Conservation (phyloP, 2,329 filamentous ascomycete genomes). For the Trichophyton benhamiae region DNA sequence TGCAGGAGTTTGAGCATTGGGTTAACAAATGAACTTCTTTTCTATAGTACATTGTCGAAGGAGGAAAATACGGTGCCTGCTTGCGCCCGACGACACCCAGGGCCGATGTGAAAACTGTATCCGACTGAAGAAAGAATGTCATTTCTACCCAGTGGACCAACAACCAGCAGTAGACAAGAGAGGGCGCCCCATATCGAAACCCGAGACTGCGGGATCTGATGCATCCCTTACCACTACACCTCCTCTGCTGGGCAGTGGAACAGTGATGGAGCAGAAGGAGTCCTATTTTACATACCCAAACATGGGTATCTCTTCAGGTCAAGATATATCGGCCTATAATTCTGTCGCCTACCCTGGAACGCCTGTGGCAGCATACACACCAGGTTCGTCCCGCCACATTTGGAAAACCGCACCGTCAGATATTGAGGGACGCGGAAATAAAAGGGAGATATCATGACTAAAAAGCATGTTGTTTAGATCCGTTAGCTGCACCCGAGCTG, state of each 20-base stretch:
- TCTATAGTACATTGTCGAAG: slow-evolving; percentile 71
- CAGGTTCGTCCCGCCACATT: slow-evolving; percentile 21
- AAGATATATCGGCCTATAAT: slow-evolving; percentile 25
- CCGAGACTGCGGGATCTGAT: slow-evolving; percentile 33
- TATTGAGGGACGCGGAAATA: not conserved
- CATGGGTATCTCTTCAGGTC: slow-evolving; percentile 24
- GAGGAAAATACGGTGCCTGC: slow-evolving; percentile 84
- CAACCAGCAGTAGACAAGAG: slow-evolving; percentile 44
- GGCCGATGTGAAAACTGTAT: slow-evolving; percentile 86
- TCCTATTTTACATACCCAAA: slow-evolving; percentile 27
- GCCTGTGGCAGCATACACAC: slow-evolving; percentile 25
- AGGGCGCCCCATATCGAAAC: slow-evolving; percentile 33
- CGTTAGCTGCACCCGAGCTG: slow-evolving; percentile 21
- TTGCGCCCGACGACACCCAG: slow-evolving; percentile 58
- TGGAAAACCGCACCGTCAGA: not conserved
- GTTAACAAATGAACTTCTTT: not conserved
- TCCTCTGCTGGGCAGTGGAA: slow-evolving; percentile 22
- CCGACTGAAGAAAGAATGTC: slow-evolving; percentile 84
- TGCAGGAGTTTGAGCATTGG: not conserved
- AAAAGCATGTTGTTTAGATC: slow-evolving; percentile 16
- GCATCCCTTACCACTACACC: slow-evolving; percentile 41
- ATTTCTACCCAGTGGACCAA: slow-evolving; percentile 81
- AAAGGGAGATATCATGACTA: slow-evolving; percentile 9
- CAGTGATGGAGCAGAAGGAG: slow-evolving; percentile 25
- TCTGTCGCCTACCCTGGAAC: slow-evolving; percentile 21